Conservation (phyloP, 352 stramenopile species). For the Salisapilia sapeloensis region DNA sequence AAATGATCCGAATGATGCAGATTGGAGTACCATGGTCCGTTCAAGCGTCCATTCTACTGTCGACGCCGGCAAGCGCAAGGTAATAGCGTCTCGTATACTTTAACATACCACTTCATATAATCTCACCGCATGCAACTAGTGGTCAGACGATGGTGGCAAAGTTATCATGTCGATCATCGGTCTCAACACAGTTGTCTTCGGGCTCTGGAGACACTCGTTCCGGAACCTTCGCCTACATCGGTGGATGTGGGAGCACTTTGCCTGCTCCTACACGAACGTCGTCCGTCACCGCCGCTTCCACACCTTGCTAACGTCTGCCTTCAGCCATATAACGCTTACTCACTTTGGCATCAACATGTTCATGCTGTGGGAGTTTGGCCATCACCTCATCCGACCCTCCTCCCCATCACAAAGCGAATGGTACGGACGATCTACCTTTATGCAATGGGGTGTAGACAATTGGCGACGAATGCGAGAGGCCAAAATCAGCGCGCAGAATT, state of each 20-base stretch:
- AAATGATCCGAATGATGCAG: no score
- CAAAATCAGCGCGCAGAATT: no score
- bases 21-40: no score
- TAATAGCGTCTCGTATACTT: no score
- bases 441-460: no score
- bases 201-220: conserved; percentile 54
- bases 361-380: conserved; percentile 78
- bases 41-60: no score
- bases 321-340: conserved; percentile 69
- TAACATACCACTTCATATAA: not conserved
- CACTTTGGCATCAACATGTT: conserved; percentile 82
- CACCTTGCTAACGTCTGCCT: conserved; percentile 60
- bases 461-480: no score
- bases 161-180: conserved; percentile 43
- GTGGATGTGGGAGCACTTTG: conserved; percentile 75
- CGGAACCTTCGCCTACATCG: conserved; percentile 19
- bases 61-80: no score
- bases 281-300: conserved; percentile 42
- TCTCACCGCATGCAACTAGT: conserved; percentile 9
- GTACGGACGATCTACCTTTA: conserved; percentile 1
- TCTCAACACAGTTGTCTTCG: conserved; percentile 49
- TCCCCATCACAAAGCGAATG: not conserved
- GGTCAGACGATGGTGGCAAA: conserved; percentile 44
- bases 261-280: conserved; percentile 64
- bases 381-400: conserved; percentile 24